These are phyloP conservation scores for Blastobotrys elegans DNA, from an alignment of 1,139 yeast species.

Conservation along the genomic window DNA sequence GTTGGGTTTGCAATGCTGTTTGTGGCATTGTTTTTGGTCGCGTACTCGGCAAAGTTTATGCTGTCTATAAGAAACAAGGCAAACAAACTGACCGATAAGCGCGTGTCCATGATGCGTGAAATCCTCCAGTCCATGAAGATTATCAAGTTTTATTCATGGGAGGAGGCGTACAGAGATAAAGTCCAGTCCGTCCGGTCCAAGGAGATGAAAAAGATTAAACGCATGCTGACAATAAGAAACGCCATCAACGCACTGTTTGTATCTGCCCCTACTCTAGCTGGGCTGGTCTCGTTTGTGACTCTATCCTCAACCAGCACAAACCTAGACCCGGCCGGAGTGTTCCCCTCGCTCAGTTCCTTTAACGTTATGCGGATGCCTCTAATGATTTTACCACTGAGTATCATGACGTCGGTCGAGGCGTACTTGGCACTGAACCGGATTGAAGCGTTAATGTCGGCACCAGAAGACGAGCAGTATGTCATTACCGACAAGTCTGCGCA, in stretches of 20 bases:
- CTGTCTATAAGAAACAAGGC: slow-evolving; percentile 43
- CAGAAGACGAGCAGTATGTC: slow-evolving; percentile 34
- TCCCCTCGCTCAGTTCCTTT: slow-evolving; percentile 74
- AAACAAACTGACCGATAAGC: slow-evolving; percentile 47
- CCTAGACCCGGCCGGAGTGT: slow-evolving; percentile 64
- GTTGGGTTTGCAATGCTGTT: slow-evolving; percentile 53
- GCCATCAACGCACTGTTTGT: slow-evolving; percentile 58
- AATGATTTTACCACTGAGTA: slow-evolving; percentile 63
- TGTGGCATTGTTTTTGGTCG: slow-evolving; percentile 28
- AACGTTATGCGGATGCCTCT: slow-evolving; percentile 65
- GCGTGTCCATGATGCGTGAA: slow-evolving; percentile 61
- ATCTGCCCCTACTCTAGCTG: slow-evolving; percentile 59
- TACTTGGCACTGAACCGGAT: slow-evolving; percentile 57
- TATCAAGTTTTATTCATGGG: slow-evolving; percentile 76
- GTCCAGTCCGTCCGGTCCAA: slow-evolving; percentile 44
- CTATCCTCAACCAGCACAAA: slow-evolving; percentile 55
- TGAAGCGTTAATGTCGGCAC: slow-evolving; percentile 48
- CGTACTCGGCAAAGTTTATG: slow-evolving; percentile 36
- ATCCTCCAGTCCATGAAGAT: slow-evolving; percentile 59
- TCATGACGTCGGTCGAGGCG: slow-evolving; percentile 64
- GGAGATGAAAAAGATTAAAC: slow-evolving; percentile 39
- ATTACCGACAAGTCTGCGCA: slow-evolving; percentile 31
- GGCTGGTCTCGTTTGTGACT: slow-evolving; percentile 69
- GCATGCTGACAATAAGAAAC: slow-evolving; percentile 39
- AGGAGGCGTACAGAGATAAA: slow-evolving; percentile 48